Evolutionary conservation across 2,329 filamentous ascomycete genomes (phyloP), one percentile per base, ranked within the genome.

Genomic region (Hypoxylon sp.): DNA sequence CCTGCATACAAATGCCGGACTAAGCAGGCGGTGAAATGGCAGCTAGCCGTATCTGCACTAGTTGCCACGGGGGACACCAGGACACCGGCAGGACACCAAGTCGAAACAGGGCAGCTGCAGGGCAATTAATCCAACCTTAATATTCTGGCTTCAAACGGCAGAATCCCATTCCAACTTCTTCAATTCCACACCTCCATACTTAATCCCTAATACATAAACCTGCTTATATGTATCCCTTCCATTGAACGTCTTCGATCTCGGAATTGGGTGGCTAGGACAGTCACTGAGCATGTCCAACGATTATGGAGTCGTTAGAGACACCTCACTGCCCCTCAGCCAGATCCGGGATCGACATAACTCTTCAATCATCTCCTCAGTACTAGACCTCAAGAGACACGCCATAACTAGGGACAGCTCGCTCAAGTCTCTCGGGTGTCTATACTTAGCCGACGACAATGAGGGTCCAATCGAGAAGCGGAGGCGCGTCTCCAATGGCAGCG

Each of bases 401-500:
- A 59, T 70, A 46, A 70, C 69, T 2, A 69, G 68, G n/a, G 68
- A 67, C 30, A 74, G 71, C 40, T 73, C 71, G 73, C 71, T 75
- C 59, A 73, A 68, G 57, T 73, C 67, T 0, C 70, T 75, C 33
- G 72, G 74, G 48, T 74, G 73, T 53, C 72, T 75, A 48, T 72
- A 69, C 54, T 52, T 70, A 24, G 64, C 65, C 32, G 49, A 58
- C 3, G 65, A 64, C 48, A 38, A 61, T 12, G 69, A 71, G 40
- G 61, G 72, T 54, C 71, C 71, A 2, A 68, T 67, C 20, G 72
- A 68, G 38, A 74, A 75, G 52, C 72, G 72, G 50, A 71, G 68
- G 16, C 70, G 71, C 26, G 61, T 74, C 11, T 54, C 62, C 26
- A 57, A 70, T 26, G 72, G 71, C 20, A 70, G 69, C 52, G 44